phyloP scores from a whole-genome alignment of 1,284 basidiomycete genomes.

The Malassezia pachydermatis region DNA sequence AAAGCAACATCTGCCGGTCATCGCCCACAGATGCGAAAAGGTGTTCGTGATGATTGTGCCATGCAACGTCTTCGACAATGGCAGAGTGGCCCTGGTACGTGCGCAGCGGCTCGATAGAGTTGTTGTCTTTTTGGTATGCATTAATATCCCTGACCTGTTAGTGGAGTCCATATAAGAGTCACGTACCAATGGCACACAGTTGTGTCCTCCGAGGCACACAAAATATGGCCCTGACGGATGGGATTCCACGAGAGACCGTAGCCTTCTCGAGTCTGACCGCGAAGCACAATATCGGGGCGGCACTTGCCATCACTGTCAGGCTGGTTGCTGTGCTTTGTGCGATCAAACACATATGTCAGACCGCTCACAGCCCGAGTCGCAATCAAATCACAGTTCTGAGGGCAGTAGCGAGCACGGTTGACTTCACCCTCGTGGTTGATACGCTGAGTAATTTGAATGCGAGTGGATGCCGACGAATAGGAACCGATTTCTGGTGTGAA shows the following conservation, averaged over 20 bases:
- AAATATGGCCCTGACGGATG: conserved; percentile 65
- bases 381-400: conserved; percentile 91
- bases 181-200: conserved; percentile 85
- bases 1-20: conserved; percentile 84
- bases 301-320: conserved; percentile 69
- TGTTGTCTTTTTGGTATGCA: conserved; percentile 70
- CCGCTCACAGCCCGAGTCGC: conserved; percentile 86
- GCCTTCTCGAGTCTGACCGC: conserved; percentile 89
- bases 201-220: conserved; percentile 89
- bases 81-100: conserved; percentile 62
- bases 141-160: conserved; percentile 73
- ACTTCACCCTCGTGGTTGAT: conserved; percentile 96
- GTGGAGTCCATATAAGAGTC: too few relatives aligned
- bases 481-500: conserved; percentile 35
- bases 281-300: conserved; percentile 78
- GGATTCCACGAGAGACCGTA: conserved; percentile 92
- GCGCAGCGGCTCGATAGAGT: conserved; percentile 66
- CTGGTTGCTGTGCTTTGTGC: conserved; percentile 90
- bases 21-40: conserved; percentile 95
- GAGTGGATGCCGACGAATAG: conserved; percentile 60
- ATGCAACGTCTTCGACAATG: conserved; percentile 79
- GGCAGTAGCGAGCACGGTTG: conserved; percentile 95
- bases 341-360: conserved; percentile 84
- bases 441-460: conserved; percentile 79
- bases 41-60: conserved; percentile 74